Percentiles rank a stretch among this genome's conserved stretches.
phyloP scores from a whole-genome alignment of 2,329 filamentous ascomycete species.

The Cytospora paraplurivora region DNA sequence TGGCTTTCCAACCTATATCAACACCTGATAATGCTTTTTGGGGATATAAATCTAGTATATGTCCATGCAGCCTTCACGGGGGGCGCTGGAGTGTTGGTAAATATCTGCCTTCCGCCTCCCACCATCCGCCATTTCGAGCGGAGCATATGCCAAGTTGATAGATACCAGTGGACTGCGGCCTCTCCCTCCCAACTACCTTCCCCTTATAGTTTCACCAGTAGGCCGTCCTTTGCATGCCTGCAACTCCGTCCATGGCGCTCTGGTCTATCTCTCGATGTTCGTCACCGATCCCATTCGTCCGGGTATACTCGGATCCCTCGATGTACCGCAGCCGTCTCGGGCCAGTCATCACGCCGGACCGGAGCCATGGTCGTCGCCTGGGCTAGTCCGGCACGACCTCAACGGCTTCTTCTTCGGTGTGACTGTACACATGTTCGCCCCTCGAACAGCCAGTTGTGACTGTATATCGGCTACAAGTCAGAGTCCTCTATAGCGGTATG shows the following conservation, averaged over 20 bases:
- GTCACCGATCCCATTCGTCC: background rate
- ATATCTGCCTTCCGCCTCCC: no score
- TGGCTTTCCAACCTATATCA: no score
- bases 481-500: background rate
- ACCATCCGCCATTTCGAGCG: no score
- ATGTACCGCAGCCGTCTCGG: background rate
- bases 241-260: background rate
- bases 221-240: background rate
- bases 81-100: no score
- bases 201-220: background rate
- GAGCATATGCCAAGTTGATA: no score
- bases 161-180: no score
- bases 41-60: no score
- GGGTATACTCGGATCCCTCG: background rate
- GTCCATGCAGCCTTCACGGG: no score
- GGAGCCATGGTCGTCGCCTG: background rate
- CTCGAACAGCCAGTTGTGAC: background rate
- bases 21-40: no score
- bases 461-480: background rate
- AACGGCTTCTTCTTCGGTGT: background rate
- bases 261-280: background rate
- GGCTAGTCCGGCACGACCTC: background rate
- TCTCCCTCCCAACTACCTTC: no score
- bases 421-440: background rate
- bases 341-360: background rate